A percentile compares a stretch with the other conserved stretches of the same genome.
Evolutionary conservation across 192 early-diverging fungal genomes (phyloP).

Genomic region (Backusella australiensis): DNA sequence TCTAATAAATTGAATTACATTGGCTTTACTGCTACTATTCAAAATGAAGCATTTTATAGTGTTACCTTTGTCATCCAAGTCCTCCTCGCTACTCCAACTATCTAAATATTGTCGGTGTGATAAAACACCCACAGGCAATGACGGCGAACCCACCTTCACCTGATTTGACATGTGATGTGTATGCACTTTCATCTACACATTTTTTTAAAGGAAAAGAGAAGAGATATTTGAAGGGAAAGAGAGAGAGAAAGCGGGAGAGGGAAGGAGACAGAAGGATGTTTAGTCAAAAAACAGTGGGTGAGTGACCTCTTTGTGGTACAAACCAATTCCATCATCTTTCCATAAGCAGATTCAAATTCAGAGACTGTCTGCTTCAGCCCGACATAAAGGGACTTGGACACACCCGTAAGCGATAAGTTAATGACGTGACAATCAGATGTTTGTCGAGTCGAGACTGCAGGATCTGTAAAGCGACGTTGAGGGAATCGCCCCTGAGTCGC

Average conservation of each 20-base stretch:
- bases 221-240: neutral
- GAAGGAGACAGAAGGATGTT: neutral
- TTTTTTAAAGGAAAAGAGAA: neutral
- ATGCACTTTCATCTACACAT: neutral
- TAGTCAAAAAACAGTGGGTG: neutral
- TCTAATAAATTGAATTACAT: neutral
- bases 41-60: neutral
- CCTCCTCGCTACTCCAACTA: constrained; percentile 17
- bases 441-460: constrained; percentile 8
- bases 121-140: neutral
- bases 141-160: neutral
- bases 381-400: constrained; percentile 13
- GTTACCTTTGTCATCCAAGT: neutral
- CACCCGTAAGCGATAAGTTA: constrained; percentile 12
- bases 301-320: neutral
- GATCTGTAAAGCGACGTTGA: constrained; percentile 22
- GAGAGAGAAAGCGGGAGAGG: neutral
- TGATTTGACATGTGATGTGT: neutral
- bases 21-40: neutral
- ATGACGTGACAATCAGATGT: constrained; percentile 7
- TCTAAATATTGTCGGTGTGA: neutral
- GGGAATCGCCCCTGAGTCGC: neutral
- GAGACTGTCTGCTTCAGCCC: constrained; percentile 23
- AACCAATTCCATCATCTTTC: constrained; percentile 28
- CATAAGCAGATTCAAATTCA: constrained; percentile 23